Evolutionary conservation across 805 yeast genomes (phyloP).

Genomic region (Candida dajiaensis): DNA sequence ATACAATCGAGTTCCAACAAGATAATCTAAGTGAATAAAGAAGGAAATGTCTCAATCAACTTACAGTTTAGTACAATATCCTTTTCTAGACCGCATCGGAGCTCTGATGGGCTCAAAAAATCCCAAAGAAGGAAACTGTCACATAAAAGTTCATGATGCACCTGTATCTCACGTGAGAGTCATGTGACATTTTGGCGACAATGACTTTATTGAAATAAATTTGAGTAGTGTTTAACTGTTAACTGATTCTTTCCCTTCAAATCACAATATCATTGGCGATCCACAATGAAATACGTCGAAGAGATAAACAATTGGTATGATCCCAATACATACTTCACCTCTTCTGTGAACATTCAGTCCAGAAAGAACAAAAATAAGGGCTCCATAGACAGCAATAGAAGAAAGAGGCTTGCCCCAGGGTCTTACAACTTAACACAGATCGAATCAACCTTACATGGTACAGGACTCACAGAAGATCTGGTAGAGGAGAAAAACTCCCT

Average conservation of each 20-base stretch:
- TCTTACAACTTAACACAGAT: slow-evolving; percentile 22
- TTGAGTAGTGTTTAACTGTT: too few species aligned
- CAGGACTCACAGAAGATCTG: slow-evolving; percentile 21
- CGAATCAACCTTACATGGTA: slow-evolving; percentile 23
- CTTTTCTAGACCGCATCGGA: too few species aligned
- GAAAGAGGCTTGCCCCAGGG: slow-evolving; percentile 24
- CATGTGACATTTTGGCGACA: too few species aligned
- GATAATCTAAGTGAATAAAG: too few species aligned
- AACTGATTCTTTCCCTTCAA: too few species aligned
- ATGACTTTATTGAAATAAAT: too few species aligned
- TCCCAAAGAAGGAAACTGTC: too few species aligned
- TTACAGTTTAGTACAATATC: too few species aligned
- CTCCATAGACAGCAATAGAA: slow-evolving; percentile 8
- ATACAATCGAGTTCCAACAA: too few species aligned
- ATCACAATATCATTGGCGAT: not conserved
- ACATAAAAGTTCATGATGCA: too few species aligned
- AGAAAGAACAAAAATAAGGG: slow-evolving; percentile 9
- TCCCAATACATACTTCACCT: slow-evolving; percentile 23
- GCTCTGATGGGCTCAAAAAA: too few species aligned
- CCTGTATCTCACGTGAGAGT: too few species aligned
- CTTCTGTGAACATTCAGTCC: slow-evolving; percentile 17
- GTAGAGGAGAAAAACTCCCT: slow-evolving; percentile 30
- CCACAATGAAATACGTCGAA: slow-evolving; percentile 12
- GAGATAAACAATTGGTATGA: slow-evolving; percentile 17
- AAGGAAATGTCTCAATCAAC: not conserved